Conservation (phyloP, 371 early-diverging fungal genomes). For the Saksenaea oblongispora region DNA sequence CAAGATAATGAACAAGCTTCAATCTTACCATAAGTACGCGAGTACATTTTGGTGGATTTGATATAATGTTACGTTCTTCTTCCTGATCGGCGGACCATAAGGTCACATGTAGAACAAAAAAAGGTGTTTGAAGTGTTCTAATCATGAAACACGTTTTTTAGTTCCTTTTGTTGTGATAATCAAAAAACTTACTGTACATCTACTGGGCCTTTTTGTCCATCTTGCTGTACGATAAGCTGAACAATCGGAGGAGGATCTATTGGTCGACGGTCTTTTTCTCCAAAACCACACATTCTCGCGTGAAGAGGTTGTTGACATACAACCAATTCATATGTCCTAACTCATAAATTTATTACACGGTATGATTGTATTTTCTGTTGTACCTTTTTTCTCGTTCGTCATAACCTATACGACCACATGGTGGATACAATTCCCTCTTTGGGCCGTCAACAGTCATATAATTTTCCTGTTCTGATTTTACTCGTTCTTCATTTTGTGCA, state of each 20-base stretch:
- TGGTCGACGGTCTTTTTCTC: conserved; percentile 76
- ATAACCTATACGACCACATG: conserved; percentile 13
- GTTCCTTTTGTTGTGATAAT: background rate
- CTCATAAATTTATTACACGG: background rate
- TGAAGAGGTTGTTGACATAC: conserved; percentile 80
- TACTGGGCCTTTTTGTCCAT: conserved; percentile 18
- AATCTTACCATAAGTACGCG: conserved; percentile 57
- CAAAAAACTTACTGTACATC: conserved; percentile 46
- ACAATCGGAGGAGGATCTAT: conserved; percentile 74
- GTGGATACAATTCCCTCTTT: background rate
- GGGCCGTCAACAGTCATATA: background rate
- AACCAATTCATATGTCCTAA: conserved; percentile 55
- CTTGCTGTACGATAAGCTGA: conserved; percentile 55
- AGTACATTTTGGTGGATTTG: conserved; percentile 65
- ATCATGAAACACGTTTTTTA: background rate
- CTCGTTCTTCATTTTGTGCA: background rate
- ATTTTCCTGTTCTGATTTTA: background rate
- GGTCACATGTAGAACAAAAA: conserved; percentile 77
- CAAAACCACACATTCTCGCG: conserved; percentile 85
- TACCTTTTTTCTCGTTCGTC: conserved; percentile 29
- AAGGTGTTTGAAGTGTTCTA: conserved; percentile 58
- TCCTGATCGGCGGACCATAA: conserved; percentile 71
- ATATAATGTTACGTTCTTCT: conserved; percentile 60
- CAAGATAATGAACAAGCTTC: background rate
- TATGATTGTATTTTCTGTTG: background rate